Percentiles rank a stretch among this genome's conserved stretches.
Evolutionary conservation across 163 green algal genomes (phyloP).

Genomic region (Smithsoniella earleae): DNA sequence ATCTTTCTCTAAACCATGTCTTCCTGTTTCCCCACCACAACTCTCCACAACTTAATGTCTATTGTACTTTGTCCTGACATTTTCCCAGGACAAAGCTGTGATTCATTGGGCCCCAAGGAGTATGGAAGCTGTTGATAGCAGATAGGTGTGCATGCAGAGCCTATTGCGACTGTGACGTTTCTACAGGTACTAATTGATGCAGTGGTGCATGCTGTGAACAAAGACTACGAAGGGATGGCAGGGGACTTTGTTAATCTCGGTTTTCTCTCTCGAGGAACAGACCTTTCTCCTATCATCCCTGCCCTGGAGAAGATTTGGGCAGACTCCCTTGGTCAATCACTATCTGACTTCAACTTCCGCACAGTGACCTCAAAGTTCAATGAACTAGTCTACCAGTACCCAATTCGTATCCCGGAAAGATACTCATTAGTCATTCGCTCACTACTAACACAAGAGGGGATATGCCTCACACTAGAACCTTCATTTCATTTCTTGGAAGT

Average conservation of each 20-base stretch:
- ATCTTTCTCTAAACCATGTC: too few relatives aligned
- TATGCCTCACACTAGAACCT: constrained; percentile 92
- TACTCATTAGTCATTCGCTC: constrained; percentile 94
- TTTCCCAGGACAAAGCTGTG: too few relatives aligned
- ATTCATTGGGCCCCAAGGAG: too few relatives aligned
- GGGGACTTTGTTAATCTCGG: constrained; percentile 91
- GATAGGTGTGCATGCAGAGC: too few relatives aligned
- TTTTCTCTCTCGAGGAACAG: constrained; percentile 70
- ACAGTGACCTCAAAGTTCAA: constrained; percentile 93
- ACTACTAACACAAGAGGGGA: constrained; percentile 77
- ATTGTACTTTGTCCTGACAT: too few relatives aligned
- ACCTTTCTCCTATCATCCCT: constrained; percentile 87
- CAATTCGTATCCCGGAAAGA: constrained; percentile 96
- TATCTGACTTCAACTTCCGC: constrained; percentile 95
- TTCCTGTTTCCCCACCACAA: too few relatives aligned
- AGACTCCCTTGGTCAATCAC: constrained; percentile 65
- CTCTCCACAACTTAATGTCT: too few relatives aligned
- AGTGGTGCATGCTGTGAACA: constrained; percentile 96
- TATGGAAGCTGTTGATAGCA: too few relatives aligned
- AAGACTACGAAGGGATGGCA: constrained; percentile 95
- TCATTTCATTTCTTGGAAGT: constrained; percentile 98
- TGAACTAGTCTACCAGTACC: constrained; percentile 98
- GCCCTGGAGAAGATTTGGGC: constrained; percentile 96
- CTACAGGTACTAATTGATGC: constrained; percentile 82
- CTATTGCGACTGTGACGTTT: neutral